Evolutionary conservation across 768 basidiomycete species (phyloP), one percentile per base, ranked within the genome.

Genomic region (Podaxis sp.): DNA sequence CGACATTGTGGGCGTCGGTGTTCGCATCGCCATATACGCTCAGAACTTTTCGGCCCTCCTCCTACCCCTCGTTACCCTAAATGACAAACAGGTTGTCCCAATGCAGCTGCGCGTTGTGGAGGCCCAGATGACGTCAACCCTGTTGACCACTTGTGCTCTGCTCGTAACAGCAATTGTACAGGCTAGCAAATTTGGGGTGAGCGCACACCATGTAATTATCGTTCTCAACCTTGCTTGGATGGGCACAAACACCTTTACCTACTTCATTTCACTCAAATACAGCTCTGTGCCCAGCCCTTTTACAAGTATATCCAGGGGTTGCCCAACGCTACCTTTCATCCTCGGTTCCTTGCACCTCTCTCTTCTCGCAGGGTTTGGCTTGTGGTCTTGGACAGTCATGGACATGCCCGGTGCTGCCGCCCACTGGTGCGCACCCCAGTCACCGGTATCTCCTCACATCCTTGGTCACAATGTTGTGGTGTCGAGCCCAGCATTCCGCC

Each of bases 141-240:
- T 73, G 27, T 63, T 70, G 55, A 68, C 68, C 0, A 69, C 67
- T 0, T 72, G 68, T 49, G 71, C 67, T 33, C 64, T 72, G 13
- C 66, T 74, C 2, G 60, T 72, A 29, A 66, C 72, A 0, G 64
- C 70, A 4, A 63, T 71, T 27, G 61, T 71, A 7, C 63, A 71
- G 59, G 70, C 67, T 3, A 25, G n/a, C 37, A 66, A 63, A 0
- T 6, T 40, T 1, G 60, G 59, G 11, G 36, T 72, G 8, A 53
- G 66, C 4, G 65, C 55, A 38, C 70, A 65, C 59, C 69, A 72
- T 56, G 66, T 57, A 4, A 60, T 36, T 41, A 65, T 73, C 54
- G 56, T 75, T 22, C 71, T 73, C 49, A 66, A 64, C 50, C 63
- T 70, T 27, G 68, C 67, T 57, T 74, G 73, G 70, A 70, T 69